Evolutionary conservation across 2,329 filamentous ascomycete species (phyloP), one percentile per base, ranked within the genome.

Genomic region (Colletotrichum karsti): DNA sequence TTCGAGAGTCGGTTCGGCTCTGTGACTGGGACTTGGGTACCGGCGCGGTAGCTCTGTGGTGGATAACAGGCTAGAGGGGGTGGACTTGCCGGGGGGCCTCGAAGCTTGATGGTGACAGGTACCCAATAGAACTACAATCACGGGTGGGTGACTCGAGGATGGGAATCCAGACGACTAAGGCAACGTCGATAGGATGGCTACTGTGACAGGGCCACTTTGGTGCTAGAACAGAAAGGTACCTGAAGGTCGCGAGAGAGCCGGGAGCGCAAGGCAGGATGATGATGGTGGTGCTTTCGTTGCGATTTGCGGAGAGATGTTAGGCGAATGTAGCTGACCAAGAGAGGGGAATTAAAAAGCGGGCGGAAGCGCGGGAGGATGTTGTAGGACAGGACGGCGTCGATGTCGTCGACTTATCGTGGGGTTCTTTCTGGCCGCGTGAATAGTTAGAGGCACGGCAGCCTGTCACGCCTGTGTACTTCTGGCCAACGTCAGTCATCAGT

Each of bases 61-160:
- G 63, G 67, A 67, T 57, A 62, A 67, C 69, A 67, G 66, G 69
- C 58, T 44, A 62, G 63, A 65, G 67, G 37, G 66, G 41, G 50
- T 68, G 41, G 61, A 50, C 66, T 48, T 70, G 69, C 69, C 54
- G 63, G 69, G 69, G 67, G 54, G 59, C 56, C 63, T 71, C 67
- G 67, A 71, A 68, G 69, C 69, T 71, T 71, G 69, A 71, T 66
- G 55, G 64, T 69, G 67, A 67, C 69, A 67, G 69, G 67, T 61
- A 58, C 48, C 67, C 67, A 70, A 64, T 68, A 37, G 63, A 67
- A 53, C 69, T 67, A 70, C 67, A 48, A 28, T 41, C 54, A 61
- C 46, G 48, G 62, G 53, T 67, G 64, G 64, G 64, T 64, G 60
- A 64, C 58, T 67, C 58, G 18, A 57, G 24, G 59, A 39, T 20